Base-by-base conservation (phyloP, 164 flowering plant species). In the Vitis riparia region DNA sequence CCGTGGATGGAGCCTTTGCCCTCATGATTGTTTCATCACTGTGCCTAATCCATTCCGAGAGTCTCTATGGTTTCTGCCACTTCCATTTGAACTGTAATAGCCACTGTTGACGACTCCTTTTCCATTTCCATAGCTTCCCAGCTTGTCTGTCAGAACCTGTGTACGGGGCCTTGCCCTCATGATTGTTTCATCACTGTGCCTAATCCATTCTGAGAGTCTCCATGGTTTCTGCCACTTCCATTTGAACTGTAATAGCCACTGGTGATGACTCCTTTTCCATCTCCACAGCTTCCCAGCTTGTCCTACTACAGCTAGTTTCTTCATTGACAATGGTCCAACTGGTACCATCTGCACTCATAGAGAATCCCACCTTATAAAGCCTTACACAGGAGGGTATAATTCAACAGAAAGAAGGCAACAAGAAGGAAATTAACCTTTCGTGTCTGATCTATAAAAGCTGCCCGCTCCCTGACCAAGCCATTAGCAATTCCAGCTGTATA, bases 221-320 rank as follows among this genome's bases (percentile, higher is more conserved):
- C 99, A 95, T 50, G 99, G 99, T 75, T 95, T 95, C 79, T 95
- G 99, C 99, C 99, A 95, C 74, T 93, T 93, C 98, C 97, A 95
- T 75, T 95, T 95, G 81, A 93, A 93, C 70, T 93, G 99, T 72
- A 95, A 62, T 14, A 91, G 80, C 99, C 98, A 93, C 71, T 91
- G 99, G 69, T 93, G 98, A 77, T 95, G 98, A 73, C 99, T 95
- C 79, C 99, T 90, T 80, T 95, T 91, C 96, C 97, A 95, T 76
- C 91, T 90, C 97, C 98, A 90, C 44, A 95, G 83, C 76, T 91
- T 95, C 62, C 99, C 97, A 62, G 86, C 84, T 69, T 93, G 97
- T 60, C 96, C 91, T 9, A 70, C 84, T n/a, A 77, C 82, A 53
- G 88, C 81, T 67, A 88, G 55, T 72, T 89, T 93, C 77, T 83